Base-by-base conservation (phyloP, 768 basidiomycete genomes). In the Trametes cubensis region DNA sequence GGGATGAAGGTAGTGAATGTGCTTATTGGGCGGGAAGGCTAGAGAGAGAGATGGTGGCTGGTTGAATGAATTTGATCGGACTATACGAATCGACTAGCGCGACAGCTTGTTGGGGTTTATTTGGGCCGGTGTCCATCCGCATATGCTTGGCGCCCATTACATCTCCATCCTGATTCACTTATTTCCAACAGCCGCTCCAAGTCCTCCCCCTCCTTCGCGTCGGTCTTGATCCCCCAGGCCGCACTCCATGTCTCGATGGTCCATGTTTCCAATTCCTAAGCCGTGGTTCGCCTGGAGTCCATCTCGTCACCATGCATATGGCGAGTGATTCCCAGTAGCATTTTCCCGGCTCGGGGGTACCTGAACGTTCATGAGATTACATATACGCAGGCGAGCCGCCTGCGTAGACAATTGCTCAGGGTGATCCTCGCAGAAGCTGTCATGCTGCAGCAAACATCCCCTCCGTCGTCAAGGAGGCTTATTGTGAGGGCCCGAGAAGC, bases 401-500 rank as follows among this genome's bases (percentile, higher is more conserved):
- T 20, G n/a, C 39, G 20, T 26, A 50, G 28, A 58, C 58, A 59
- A 59, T 59, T 59, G 26, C 18, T 13, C 30, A 28, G 46, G 28
- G 38, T 21, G n/a, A n/a, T 26, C 46, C 21, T 34, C 44, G 42
- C 20, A 41, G 55, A 23, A 51, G 13, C 25, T 17, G 45, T 34
- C 42, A 40, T 11, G 59, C 28, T 30, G 28, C 28, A 30, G 28
- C 28, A 26, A n/a, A 26, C 50, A 42, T 45, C 40, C 49, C 7
- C 30, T 38, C 53, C 56, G 62, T 63, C 56, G 57, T 63, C 62
- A 58, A 63, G 62, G 48, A 54, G 34, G 21, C 51, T 46, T 58
- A 63, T 63, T 63, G 62, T 63, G 48, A 39, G 38, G 34, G 30
- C 39, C 34, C 53, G 18, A 54, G 53, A 44, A 59, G 39, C 55